phyloP scores from a whole-genome alignment of 75 land plant species.

The Cunninghamia lanceolata region DNA sequence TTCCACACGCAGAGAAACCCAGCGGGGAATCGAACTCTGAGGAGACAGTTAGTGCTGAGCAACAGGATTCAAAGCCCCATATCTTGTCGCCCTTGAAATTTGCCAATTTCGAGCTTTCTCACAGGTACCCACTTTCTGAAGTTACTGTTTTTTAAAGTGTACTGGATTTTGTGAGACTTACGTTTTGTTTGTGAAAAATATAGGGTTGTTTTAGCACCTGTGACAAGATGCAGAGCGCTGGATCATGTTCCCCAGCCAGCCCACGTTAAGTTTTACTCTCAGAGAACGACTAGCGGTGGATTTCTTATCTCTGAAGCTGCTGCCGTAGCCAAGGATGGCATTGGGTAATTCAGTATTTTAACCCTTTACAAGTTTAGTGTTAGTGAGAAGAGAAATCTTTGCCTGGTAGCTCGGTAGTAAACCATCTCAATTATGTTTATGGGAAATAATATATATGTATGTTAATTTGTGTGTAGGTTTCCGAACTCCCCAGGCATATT shows the following conservation, averaged over 20 bases:
- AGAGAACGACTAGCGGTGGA: conserved; percentile 36
- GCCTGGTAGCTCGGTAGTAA: not conserved
- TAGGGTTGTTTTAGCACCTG: conserved; percentile 36
- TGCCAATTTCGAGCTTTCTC: conserved; percentile 8
- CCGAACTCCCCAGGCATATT: conserved; percentile 29
- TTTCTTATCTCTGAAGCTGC: conserved; percentile 31
- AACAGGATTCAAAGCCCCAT: not conserved
- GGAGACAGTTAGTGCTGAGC: not conserved
- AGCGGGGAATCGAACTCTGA: not conserved
- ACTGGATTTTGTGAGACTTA: not conserved
- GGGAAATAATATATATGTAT: not conserved
- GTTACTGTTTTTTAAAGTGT: not conserved
- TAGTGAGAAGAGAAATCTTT: not conserved
- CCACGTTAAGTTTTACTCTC: conserved; percentile 16
- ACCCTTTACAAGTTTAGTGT: not conserved
- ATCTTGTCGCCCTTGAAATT: conserved; percentile 2
- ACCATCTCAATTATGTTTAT: not conserved
- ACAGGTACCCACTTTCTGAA: conserved; percentile 4
- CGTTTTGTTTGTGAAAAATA: not conserved
- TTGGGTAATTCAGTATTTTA: conserved; percentile 10
- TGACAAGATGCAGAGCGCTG: conserved; percentile 30
- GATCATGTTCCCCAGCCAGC: conserved; percentile 22
- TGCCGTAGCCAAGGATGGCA: conserved; percentile 14
- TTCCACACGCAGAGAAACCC: not conserved
- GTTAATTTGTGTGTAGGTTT: conserved; percentile 16